Conservation (phyloP, 2,329 filamentous ascomycete species). For the Aureobasidium pullulans region DNA sequence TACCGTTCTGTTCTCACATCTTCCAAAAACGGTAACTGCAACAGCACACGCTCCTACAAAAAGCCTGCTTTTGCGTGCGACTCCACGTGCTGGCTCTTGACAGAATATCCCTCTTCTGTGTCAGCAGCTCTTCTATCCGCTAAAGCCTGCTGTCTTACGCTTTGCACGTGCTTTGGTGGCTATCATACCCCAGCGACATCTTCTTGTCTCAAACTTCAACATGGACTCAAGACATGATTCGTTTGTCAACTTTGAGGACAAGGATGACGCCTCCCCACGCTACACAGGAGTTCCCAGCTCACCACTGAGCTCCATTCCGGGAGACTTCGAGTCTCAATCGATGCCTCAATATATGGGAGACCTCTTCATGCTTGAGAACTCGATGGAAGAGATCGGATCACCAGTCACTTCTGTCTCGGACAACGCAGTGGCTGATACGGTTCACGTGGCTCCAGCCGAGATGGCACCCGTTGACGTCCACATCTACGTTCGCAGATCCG, state of each 20-base stretch:
- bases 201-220: background rate
- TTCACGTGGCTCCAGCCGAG: background rate
- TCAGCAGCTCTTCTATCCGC: background rate
- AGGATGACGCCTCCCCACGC: background rate
- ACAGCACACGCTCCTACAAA: background rate
- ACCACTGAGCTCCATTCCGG: slow-evolving; percentile 8
- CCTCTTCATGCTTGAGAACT: background rate
- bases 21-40: too few relatives aligned
- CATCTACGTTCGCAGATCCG: background rate
- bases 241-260: background rate
- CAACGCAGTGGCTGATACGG: background rate
- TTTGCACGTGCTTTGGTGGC: background rate
- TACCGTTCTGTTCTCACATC: background rate
- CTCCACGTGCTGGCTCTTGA: background rate
- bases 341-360: background rate
- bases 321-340: background rate
- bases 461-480: background rate
- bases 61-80: background rate
- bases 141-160: background rate
- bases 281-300: background rate
- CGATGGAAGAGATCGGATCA: background rate
- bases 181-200: background rate
- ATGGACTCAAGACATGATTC: slow-evolving; percentile 6
- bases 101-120: background rate
- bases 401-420: background rate